Evolutionary conservation across 2,329 filamentous ascomycete genomes (phyloP).

Genomic region (Chrysoporthe puriensis): DNA sequence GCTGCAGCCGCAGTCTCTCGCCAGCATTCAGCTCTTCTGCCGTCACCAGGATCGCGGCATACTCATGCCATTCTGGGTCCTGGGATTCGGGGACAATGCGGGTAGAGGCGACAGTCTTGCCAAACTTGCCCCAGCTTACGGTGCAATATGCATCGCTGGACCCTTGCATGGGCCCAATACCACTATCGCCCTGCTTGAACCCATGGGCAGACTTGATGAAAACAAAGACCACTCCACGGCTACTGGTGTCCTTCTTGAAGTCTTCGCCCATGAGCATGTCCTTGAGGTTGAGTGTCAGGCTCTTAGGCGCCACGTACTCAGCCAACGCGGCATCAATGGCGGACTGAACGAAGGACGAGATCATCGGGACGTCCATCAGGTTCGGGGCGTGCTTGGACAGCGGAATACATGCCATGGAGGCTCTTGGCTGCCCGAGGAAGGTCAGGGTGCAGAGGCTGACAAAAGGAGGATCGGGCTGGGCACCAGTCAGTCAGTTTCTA

Average conservation of each 20-base stretch:
- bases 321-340: constrained; percentile 74
- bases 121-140: constrained; percentile 78
- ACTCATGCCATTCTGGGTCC: constrained; percentile 73
- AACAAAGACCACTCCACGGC: constrained; percentile 67
- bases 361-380: constrained; percentile 75
- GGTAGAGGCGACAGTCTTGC: constrained; percentile 68
- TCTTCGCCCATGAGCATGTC: constrained; percentile 79
- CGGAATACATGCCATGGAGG: constrained; percentile 71
- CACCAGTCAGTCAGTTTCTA: not conserved
- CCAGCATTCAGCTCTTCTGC: constrained; percentile 73
- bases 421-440: constrained; percentile 75
- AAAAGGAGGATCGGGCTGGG: constrained; percentile 71
- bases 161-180: constrained; percentile 63
- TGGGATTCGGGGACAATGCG: constrained; percentile 68
- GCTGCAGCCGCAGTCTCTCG: constrained; percentile 68
- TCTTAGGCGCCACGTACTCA: constrained; percentile 78
- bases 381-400: constrained; percentile 71
- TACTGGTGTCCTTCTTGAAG: constrained; percentile 74
- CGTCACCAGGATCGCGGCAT: constrained; percentile 69
- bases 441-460: constrained; percentile 75
- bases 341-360: constrained; percentile 75
- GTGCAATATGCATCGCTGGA: constrained; percentile 73
- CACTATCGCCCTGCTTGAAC: constrained; percentile 72
- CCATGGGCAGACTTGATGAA: constrained; percentile 68
- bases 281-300: constrained; percentile 72